Evolutionary conservation across 148 eudicot genomes (phyloP), one percentile per base, ranked within the genome.

Genomic region (Vaccinium myrtillus): DNA sequence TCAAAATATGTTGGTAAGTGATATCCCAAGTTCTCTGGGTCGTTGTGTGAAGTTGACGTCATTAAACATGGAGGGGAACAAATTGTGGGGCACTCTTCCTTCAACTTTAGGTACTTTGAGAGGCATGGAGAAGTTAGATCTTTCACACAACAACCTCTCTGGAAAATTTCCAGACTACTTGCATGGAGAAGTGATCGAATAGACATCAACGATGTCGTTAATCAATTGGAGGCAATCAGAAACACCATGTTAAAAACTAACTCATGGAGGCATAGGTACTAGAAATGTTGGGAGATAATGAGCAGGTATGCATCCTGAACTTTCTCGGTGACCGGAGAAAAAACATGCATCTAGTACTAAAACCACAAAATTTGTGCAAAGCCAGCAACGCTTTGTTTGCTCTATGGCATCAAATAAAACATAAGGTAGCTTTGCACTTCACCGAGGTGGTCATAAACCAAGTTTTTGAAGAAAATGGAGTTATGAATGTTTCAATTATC

Each of bases 61-160:
- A 65, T 0, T 65, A 10, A 23, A 27, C 3, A 23, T 67, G 73
- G 3, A n/a, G 73, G 10, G 36, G 0, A 67, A 67, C 39, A 23
- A 23, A 23, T 67, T 67, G 14, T 27, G 16, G 30, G 73, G 73
- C 1, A 27, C 5, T 36, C 30, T 67, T 67, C 39, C 73, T 27
- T 23, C 84, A 61, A 61, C 67, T 71, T 51, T 82, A 18, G 19
- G n/a, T 51, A n/a, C 46, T 5, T 70, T 82, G 55, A 82, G 70
- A 70, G 84, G 84, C 5, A 71, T 82, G 9, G 8, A 12, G 27
- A 18, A 25, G 2, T 49, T 23, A 4, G 84, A 82, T 32, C 65
- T 82, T 27, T 82, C 84, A 1, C 49, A 32, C 23, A 82, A 82
- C 71, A 71, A 82, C 48, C 50, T 82, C 18, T 46, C 84, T 6